Conservation (phyloP, 2,329 filamentous ascomycete genomes). For the Amauroascus niger region DNA sequence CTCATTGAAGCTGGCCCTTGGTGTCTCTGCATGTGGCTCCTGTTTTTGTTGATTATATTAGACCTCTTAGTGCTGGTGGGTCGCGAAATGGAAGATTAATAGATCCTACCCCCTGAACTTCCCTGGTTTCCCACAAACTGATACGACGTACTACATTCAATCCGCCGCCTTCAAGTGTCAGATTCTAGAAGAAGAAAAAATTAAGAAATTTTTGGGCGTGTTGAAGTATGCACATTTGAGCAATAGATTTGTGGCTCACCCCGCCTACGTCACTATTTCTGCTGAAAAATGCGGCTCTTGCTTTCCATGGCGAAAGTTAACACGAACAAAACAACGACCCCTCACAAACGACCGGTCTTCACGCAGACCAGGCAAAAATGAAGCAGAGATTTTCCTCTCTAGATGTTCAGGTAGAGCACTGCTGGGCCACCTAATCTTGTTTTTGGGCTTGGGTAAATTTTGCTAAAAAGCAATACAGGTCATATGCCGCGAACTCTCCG, state of each 20-base stretch:
- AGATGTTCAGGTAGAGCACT: slow-evolving; percentile 44
- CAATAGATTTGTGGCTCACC: not conserved
- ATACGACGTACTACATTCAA: too few relatives aligned
- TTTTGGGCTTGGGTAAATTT: not conserved
- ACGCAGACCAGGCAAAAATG: slow-evolving; percentile 32
- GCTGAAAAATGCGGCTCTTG: not conserved
- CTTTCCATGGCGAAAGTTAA: not conserved
- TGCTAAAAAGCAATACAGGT: slow-evolving; percentile 48
- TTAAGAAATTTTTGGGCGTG: too few relatives aligned
- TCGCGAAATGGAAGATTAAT: slow-evolving; percentile 1
- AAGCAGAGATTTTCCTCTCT: slow-evolving; percentile 52
- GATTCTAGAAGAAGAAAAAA: too few relatives aligned
- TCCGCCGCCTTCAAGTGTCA: too few relatives aligned
- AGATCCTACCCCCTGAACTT: not conserved
- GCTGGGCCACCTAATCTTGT: not conserved
- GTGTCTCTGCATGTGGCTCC: not conserved
- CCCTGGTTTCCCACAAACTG: not conserved
- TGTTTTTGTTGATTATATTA: not conserved
- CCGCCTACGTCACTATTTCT: slow-evolving; percentile 20
- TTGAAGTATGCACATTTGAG: too few relatives aligned
- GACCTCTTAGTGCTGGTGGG: not conserved
- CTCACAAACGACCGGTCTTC: not conserved
- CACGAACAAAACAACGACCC: not conserved
- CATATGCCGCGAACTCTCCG: slow-evolving; percentile 84
- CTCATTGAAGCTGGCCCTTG: not conserved